phyloP scores from a whole-genome alignment of 768 basidiomycete species.

The Lactarius sanguifluus region DNA sequence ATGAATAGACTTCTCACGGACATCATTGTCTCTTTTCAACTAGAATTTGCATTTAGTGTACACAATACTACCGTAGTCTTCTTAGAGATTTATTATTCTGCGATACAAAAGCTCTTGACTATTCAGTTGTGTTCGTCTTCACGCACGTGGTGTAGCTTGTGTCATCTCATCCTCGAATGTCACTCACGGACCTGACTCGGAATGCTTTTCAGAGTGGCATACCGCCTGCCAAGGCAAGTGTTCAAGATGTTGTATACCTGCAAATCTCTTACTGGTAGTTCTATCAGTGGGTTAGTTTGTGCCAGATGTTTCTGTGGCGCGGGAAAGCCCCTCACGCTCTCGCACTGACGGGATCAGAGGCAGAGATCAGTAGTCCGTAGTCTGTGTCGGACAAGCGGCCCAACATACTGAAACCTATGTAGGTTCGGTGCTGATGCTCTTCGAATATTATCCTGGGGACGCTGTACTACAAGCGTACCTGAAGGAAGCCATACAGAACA shows the following conservation, averaged over 20 bases:
- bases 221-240: constrained; percentile 58
- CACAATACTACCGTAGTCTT: neutral
- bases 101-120: neutral
- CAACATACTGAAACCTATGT: constrained; percentile 5
- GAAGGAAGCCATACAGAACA: constrained; percentile 54
- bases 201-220: constrained; percentile 75
- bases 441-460: constrained; percentile 68
- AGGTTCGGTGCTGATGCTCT: constrained; percentile 73
- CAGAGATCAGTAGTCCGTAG: constrained; percentile 59
- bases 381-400: neutral
- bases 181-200: constrained; percentile 64
- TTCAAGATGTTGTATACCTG: neutral
- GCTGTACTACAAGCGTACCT: constrained; percentile 66
- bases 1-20: neutral
- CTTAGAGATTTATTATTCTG: neutral
- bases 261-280: constrained; percentile 17
- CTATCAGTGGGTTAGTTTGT: constrained; percentile 64
- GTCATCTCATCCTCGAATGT: constrained; percentile 44
- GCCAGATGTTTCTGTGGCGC: constrained; percentile 58
- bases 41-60: neutral
- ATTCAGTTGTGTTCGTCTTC: too few species aligned
- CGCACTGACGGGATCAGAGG: constrained; percentile 42
- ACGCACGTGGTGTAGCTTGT: neutral
- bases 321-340: constrained; percentile 39
- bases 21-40: neutral